Percentiles rank a stretch among this genome's conserved stretches.
These are phyloP conservation scores for Floccularia luteovirens DNA, from an alignment of 768 basidiomycete species.

Conservation along the genomic window DNA sequence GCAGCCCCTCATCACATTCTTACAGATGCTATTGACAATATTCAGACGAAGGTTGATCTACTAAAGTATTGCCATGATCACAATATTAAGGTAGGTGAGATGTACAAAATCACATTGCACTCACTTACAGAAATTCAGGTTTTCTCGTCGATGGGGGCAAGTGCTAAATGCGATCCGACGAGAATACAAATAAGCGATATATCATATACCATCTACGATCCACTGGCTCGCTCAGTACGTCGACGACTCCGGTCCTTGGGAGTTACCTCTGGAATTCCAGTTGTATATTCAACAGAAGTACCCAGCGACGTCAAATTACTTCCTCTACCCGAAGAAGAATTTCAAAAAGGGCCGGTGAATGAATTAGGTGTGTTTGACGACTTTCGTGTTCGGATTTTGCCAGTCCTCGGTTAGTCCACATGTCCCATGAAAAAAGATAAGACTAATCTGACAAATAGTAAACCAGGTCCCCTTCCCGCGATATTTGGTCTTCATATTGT, in stretches of 20 bases:
- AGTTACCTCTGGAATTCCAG: constrained; percentile 65
- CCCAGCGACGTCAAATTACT: constrained; percentile 83
- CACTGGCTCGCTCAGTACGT: constrained; percentile 87
- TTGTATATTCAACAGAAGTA: constrained; percentile 94
- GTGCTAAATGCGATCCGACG: constrained; percentile 92
- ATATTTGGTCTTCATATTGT: constrained; percentile 90
- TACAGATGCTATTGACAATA: constrained; percentile 94
- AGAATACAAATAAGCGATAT: constrained; percentile 95
- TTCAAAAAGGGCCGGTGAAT: constrained; percentile 80
- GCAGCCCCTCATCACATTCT: neutral
- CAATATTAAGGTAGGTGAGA: constrained; percentile 55
- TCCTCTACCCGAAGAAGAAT: constrained; percentile 89
- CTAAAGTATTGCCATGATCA: constrained; percentile 82
- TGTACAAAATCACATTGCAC: neutral
- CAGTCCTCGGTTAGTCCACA: constrained; percentile 64
- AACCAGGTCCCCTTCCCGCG: constrained; percentile 77
- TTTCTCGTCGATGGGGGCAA: constrained; percentile 96
- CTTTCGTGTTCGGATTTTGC: constrained; percentile 89
- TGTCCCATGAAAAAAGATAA: too few relatives aligned
- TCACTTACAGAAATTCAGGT: constrained; percentile 42
- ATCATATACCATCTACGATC: constrained; percentile 88
- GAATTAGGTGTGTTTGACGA: constrained; percentile 89
- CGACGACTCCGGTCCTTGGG: constrained; percentile 59
- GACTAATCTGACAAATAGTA: too few relatives aligned
- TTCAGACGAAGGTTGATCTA: constrained; percentile 92